Percentiles rank a stretch among this genome's conserved stretches.
These are phyloP conservation scores for Phragmites australis DNA, from an alignment of 176 grass and related monocot genomes.

Conservation along the genomic window DNA sequence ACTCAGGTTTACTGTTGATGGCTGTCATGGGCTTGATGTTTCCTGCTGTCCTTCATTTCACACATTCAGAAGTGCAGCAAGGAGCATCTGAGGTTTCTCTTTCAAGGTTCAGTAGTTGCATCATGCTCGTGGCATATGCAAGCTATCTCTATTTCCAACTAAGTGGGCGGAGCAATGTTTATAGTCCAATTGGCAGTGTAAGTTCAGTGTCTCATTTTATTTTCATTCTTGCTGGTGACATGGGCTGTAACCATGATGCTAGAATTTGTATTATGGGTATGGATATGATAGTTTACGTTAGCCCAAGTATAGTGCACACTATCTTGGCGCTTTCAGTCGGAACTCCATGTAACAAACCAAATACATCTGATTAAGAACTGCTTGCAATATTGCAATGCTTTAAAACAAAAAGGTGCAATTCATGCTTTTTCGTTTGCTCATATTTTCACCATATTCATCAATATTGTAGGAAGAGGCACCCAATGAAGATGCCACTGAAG, in stretches of 20 bases:
- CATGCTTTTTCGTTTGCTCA: not conserved
- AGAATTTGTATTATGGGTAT: not conserved
- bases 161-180: conserved; percentile 50
- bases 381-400: not conserved
- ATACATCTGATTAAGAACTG: conserved; percentile 1
- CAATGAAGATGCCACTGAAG: conserved; percentile 40
- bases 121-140: conserved; percentile 82
- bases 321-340: not conserved
- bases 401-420: not conserved
- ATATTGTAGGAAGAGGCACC: conserved; percentile 52
- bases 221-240: not conserved
- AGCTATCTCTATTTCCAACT: conserved; percentile 82
- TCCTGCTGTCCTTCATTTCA: conserved; percentile 80
- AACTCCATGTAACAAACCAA: not conserved
- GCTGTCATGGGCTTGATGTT: conserved; percentile 81
- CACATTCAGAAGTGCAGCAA: conserved; percentile 57
- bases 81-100: conserved; percentile 59
- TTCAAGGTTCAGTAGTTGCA: conserved; percentile 78
- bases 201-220: conserved; percentile 34
- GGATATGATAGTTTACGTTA: not conserved
- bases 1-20: conserved; percentile 78
- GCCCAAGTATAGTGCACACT: not conserved
- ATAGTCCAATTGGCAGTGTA: conserved; percentile 62
- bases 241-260: not conserved
- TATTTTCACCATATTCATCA: not conserved